Conservation (phyloP, 345 rosid genomes). For the Eucalyptus shirleyi region DNA sequence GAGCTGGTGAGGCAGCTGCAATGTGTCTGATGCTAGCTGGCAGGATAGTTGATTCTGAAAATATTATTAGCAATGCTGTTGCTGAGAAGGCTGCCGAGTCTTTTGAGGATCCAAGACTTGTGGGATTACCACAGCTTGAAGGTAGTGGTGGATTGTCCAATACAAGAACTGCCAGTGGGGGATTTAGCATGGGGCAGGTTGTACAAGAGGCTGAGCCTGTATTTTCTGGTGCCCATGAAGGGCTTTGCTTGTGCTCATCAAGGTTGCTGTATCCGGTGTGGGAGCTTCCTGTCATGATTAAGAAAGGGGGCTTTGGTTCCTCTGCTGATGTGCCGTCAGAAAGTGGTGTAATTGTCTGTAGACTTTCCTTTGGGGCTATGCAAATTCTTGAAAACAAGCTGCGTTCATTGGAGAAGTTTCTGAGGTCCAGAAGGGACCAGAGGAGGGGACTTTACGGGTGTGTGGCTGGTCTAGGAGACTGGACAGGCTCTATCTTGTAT, state of each 20-base stretch:
- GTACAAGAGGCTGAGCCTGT: constrained; percentile 96
- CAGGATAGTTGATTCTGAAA: constrained; percentile 71
- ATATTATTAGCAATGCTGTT: constrained; percentile 52
- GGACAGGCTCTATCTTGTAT: constrained; percentile 84
- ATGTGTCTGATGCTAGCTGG: constrained; percentile 98
- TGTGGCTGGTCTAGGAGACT: constrained; percentile 86
- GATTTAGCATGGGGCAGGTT: constrained; percentile 99
- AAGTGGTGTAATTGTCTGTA: constrained; percentile 50
- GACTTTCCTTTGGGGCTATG: constrained; percentile 77
- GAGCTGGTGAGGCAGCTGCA: constrained; percentile 97
- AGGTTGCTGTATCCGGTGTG: constrained; percentile 90
- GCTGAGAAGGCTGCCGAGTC: constrained; percentile 96
- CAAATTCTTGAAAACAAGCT: constrained; percentile 75
- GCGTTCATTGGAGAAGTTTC: constrained; percentile 76
- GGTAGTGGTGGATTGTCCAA: constrained; percentile 67
- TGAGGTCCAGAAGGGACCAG: constrained; percentile 84
- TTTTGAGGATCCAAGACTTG: constrained; percentile 93
- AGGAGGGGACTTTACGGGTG: constrained; percentile 94
- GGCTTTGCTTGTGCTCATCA: constrained; percentile 86
- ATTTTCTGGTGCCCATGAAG: constrained; percentile 91
- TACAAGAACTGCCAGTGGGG: constrained; percentile 78
- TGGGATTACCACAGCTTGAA: constrained; percentile 94
- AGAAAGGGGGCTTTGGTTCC: constrained; percentile 27
- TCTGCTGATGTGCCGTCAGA: constrained; percentile 31
- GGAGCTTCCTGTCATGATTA: constrained; percentile 80